Evolutionary conservation across 2,329 filamentous ascomycete genomes (phyloP), one percentile per base, ranked within the genome.

Genomic region (Colletotrichum euphorbiae): DNA sequence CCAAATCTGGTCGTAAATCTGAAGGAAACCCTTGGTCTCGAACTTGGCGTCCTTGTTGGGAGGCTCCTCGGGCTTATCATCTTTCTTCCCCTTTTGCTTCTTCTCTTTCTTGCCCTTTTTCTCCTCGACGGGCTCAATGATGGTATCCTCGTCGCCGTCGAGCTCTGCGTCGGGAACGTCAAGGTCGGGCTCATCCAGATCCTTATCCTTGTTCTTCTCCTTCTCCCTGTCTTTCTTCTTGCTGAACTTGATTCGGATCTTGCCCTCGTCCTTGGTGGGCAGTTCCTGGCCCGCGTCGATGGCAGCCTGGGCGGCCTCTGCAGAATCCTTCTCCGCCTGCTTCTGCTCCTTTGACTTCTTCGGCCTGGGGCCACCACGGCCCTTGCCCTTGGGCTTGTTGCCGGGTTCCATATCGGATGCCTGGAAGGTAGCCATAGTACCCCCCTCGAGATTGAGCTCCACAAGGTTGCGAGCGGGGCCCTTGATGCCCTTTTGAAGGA

Each of bases 1-100:
- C 91, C 93, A 97, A 72, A 98, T 98, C 78, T 98, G 94, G 75
- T 97, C 94, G 78, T 98, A 98, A 66, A 99, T 95, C 78, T 97
- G 94, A 75, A 97, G 94, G 82, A 97, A 99, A 17, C 93, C 94
- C 77, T 97, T 97, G 57, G 94, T 96, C 72, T 93, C 90, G 79
- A 93, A 96, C 69, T 87, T 86, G 69, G 88, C 86, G 68, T 90
- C 86, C 21, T 88, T 84, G 4, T 87, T 85, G 42, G 83, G 81
- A 8, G 81, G 79, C 31, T 85, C 83, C 64, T 85, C 84, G 48
- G 78, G 79, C 77, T 82, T 85, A 61, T 79, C 75, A 64, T 81
- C 78, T 43, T 80, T 79, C 73, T 84, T 80, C 46, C 78, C 77
- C 73, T 83, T 82, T 73, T 82, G 81, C 66, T 78, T 75, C 71